Conservation (phyloP, 345 rosid species). For the Cochlearia excelsa region DNA sequence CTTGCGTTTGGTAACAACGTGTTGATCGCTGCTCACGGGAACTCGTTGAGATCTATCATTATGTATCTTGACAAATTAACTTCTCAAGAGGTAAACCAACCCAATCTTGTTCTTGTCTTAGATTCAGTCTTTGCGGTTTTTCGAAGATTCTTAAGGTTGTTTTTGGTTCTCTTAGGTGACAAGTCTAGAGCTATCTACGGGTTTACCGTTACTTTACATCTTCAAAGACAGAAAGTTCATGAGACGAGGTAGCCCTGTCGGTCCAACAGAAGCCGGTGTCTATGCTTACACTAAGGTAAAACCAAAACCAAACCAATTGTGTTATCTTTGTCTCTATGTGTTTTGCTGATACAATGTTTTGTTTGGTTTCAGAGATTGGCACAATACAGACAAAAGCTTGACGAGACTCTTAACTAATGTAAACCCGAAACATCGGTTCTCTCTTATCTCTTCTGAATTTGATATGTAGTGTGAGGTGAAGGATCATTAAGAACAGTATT, state of each 20-base stretch:
- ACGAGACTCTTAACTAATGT: constrained; percentile 48
- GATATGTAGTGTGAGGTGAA: constrained; percentile 22
- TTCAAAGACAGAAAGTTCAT: constrained; percentile 83
- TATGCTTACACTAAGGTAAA: constrained; percentile 91
- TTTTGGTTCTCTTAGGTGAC: constrained; percentile 43
- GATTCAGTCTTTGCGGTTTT: neutral
- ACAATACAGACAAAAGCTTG: constrained; percentile 86
- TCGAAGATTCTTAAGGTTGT: neutral
- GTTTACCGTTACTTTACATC: constrained; percentile 93
- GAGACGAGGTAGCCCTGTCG: constrained; percentile 85
- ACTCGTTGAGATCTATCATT: constrained; percentile 88
- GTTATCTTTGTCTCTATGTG: constrained; percentile 3
- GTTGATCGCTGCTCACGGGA: constrained; percentile 97
- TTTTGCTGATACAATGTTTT: constrained; percentile 4
- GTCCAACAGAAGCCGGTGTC: constrained; percentile 90
- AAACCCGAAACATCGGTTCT: neutral
- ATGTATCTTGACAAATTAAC: constrained; percentile 97
- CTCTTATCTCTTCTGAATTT: constrained; percentile 4
- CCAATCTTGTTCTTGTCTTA: neutral
- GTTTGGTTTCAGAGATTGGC: constrained; percentile 61
- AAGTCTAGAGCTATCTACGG: constrained; percentile 82
- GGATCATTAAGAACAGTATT: constrained; percentile 22
- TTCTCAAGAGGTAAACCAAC: constrained; percentile 61
- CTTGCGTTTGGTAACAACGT: constrained; percentile 79
- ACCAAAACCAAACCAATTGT: neutral